Base-by-base conservation (phyloP, 2,329 filamentous ascomycete genomes). In the Aspergillus quadricinctus region DNA sequence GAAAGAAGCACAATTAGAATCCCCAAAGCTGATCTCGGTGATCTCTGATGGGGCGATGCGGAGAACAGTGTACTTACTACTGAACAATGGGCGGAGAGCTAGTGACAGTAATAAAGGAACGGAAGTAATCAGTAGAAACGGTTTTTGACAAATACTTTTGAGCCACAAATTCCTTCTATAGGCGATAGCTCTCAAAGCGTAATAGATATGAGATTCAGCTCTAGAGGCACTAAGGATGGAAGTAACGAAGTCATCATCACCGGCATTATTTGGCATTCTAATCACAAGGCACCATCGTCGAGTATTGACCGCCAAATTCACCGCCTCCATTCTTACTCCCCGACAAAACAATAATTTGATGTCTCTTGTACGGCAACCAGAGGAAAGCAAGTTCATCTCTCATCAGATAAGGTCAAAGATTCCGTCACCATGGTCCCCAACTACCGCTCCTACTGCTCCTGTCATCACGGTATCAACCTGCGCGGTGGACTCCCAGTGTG, bases 321-420 rank as follows among this genome's bases (percentile, higher is more conserved):
- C 43, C 43, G 43, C 43, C 43, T 27, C 14, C 31, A 7, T 7
- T 37, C 31, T 37, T 17, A n/a, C 31, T 17, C 14, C 29, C 14
- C 14, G 6, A 37, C 14, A 37, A 37, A 37, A 17, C 14, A 37
- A 17, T 37, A 17, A 37, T 37, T 37, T 17, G 11, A 17, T 35
- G 31, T 5, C 14, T 17, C 31, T 35, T 35, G 31, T 7, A 7
- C 14, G 31, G 31, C 31, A 37, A 17, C 17, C 31, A 35, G 17
- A 6, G 14, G 31, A 37, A 17, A 37, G 14, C 31, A 37, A 37
- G 11, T n/a, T n/a, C 23, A 21, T 25, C 9, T 37, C 10, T 19
- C 19, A 40, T 56, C 54, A 55, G 11, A 55, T 43, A 8, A 49
- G 41, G 9, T 45, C 49, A 21, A 49, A 52, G 3, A 56, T 35